Base-by-base conservation (phyloP, 345 rosid species). In the Dipteronia sinensis region DNA sequence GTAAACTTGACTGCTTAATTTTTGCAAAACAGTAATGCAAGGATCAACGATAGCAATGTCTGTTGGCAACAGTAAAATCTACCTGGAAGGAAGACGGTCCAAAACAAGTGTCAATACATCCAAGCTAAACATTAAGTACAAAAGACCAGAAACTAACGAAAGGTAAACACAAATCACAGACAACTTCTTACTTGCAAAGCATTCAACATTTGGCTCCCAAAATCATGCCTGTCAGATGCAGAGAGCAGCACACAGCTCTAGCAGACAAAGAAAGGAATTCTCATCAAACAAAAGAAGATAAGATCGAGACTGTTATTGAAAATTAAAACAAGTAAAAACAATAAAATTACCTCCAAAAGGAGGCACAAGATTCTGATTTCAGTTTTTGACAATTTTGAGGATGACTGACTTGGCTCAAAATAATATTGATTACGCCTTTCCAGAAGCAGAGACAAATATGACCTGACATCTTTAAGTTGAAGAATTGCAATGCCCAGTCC, bases 321-420 rank as follows among this genome's bases (percentile, higher is more conserved):
- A 64, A 40, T 40, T 61, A 6, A 72, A 40, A 67, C 44, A 25
- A 22, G 51, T 40, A 69, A 31, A 80, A 71, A 44, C n/a, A 29
- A 68, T 47, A 20, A 59, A 59, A 67, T 87, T 80, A 96, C 97
- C 93, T 94, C 97, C 88, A 96, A 82, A 80, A 96, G 85, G 86
- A 91, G 84, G 86, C 97, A 94, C 72, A 96, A 77, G 71, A 91
- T 87, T 79, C 87, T 78, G 76, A 90, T 85, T 82, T 92, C 99
- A 55, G 65, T 74, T 78, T 83, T 82, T 63, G 93, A 89, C 77
- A 96, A 72, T 79, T 88, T 85, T 78, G 74, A 80, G 78, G 76
- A 84, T 42, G 90, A 84, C 78, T 80, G 79, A 34, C 84, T 87
- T 76, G 23, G 76, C 78, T 85, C 85, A 49, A 83, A 73, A 81